Percentiles rank a stretch among this genome's conserved stretches.
These are phyloP conservation scores for Stagonosporopsis chrysanthemi DNA, from an alignment of 2,329 filamentous ascomycete species.

Conservation along the genomic window DNA sequence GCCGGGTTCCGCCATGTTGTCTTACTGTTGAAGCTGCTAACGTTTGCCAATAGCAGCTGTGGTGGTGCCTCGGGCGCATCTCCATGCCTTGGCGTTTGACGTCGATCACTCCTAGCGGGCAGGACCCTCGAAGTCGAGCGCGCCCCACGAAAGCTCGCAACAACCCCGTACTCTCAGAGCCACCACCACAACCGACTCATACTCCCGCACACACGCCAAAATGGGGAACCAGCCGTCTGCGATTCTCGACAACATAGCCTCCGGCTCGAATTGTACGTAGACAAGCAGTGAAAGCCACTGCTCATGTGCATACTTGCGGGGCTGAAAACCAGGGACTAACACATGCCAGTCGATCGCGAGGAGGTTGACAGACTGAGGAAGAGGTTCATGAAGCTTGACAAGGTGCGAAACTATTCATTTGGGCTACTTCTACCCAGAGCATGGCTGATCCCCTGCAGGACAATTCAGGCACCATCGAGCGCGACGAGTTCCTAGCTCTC, in stretches of 20 bases:
- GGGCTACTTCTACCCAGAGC: background rate
- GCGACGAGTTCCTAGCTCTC: conserved; percentile 95
- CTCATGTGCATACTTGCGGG: conserved; percentile 36
- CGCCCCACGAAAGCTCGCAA: conserved; percentile 33
- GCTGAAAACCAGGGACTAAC: conserved; percentile 41
- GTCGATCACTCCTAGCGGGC: conserved; percentile 30
- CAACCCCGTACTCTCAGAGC: conserved; percentile 20
- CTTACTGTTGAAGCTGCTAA: background rate
- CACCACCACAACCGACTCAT: conserved; percentile 21
- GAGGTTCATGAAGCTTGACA: conserved; percentile 99
- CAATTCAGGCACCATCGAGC: conserved; percentile 97
- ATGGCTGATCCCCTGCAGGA: conserved; percentile 65
- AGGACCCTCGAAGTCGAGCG: conserved; percentile 27
- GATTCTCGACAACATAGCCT: conserved; percentile 94
- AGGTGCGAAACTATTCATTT: conserved; percentile 64
- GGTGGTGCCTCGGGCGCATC: conserved; percentile 16
- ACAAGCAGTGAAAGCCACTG: conserved; percentile 17
- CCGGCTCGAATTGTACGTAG: conserved; percentile 88
- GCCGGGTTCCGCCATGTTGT: conserved; percentile 12
- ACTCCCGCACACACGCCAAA: conserved; percentile 33
- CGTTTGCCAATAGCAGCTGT: conserved; percentile 1
- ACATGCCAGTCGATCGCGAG: conserved; percentile 82
- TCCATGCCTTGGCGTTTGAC: conserved; percentile 34
- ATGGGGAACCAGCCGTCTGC: conserved; percentile 66
- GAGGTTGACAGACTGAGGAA: conserved; percentile 96